phyloP scores from a whole-genome alignment of 2,329 filamentous ascomycete species.

The Alternaria brassicae region DNA sequence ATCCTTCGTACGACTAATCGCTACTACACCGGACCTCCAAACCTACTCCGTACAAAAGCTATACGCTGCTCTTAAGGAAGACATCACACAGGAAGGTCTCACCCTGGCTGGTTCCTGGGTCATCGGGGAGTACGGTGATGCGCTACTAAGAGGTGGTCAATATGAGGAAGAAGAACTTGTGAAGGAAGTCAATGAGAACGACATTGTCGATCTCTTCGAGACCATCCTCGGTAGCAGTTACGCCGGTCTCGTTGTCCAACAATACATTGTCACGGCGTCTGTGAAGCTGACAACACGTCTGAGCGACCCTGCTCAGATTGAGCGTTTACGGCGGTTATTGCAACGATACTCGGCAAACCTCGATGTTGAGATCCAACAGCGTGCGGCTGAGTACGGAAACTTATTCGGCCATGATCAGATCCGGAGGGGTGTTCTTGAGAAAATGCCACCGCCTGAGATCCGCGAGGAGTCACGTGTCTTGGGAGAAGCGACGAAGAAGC shows the following conservation, averaged over 20 bases:
- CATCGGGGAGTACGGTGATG: constrained; percentile 95
- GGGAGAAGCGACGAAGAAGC: constrained; percentile 71
- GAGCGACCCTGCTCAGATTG: constrained; percentile 81
- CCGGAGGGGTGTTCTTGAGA: constrained; percentile 87
- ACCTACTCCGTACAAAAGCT: constrained; percentile 97
- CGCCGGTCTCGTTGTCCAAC: constrained; percentile 85
- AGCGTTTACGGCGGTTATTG: constrained; percentile 81
- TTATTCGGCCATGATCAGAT: constrained; percentile 91
- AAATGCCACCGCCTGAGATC: constrained; percentile 97
- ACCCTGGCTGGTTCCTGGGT: constrained; percentile 95
- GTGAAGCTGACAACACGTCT: constrained; percentile 95
- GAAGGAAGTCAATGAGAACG: constrained; percentile 80
- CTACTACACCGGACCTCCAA: constrained; percentile 91
- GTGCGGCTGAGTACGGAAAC: constrained; percentile 93
- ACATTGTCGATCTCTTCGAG: constrained; percentile 90
- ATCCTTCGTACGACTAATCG: constrained; percentile 93
- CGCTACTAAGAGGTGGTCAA: constrained; percentile 84
- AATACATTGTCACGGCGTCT: constrained; percentile 93
- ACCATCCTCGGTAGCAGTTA: constrained; percentile 95
- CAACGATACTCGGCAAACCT: constrained; percentile 82
- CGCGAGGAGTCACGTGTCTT: constrained; percentile 92
- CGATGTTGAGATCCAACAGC: constrained; percentile 94
- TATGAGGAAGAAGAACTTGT: constrained; percentile 95
- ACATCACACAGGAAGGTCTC: constrained; percentile 96
- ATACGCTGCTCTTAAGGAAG: constrained; percentile 87